A percentile compares a stretch with the other conserved stretches of the same genome.
Evolutionary conservation across 1,139 yeast species (phyloP).

Genomic region (Kodamaea ohmeri): DNA sequence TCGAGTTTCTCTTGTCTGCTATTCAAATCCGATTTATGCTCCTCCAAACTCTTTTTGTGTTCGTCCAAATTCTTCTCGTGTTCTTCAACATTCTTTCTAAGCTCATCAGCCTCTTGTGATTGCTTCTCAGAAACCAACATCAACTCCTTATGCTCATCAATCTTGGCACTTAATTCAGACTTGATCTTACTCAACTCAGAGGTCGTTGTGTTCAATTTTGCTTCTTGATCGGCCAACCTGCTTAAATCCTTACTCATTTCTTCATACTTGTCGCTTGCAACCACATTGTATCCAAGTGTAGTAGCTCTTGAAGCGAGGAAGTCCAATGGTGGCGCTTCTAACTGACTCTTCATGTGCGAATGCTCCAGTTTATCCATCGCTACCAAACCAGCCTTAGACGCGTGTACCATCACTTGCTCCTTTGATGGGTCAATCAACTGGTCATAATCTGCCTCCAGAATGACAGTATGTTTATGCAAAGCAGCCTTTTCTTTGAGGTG

Average conservation of each 20-base stretch:
- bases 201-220: neutral
- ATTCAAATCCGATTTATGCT: neutral
- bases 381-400: slow-evolving; percentile 19
- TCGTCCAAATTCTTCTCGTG: neutral
- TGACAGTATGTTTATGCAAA: slow-evolving; percentile 16
- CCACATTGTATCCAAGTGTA: slow-evolving; percentile 15
- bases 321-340: slow-evolving; percentile 26
- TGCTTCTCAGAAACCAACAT: neutral
- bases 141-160: neutral
- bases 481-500: slow-evolving; percentile 22
- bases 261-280: neutral
- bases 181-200: neutral
- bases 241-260: neutral
- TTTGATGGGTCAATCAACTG: slow-evolving; percentile 21
- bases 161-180: neutral
- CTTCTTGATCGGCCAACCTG: neutral
- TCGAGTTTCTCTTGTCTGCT: neutral
- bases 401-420: slow-evolving; percentile 16
- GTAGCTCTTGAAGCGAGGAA: slow-evolving; percentile 24
- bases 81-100: neutral
- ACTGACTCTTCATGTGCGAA: slow-evolving; percentile 14
- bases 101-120: neutral
- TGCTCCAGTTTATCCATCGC: slow-evolving; percentile 16
- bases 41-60: neutral
- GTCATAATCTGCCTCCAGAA: slow-evolving; percentile 23